Evolutionary conservation across 139 green algal species (phyloP), one percentile per base, ranked within the genome.

Genomic region (Edaphochlamys debaryana): DNA sequence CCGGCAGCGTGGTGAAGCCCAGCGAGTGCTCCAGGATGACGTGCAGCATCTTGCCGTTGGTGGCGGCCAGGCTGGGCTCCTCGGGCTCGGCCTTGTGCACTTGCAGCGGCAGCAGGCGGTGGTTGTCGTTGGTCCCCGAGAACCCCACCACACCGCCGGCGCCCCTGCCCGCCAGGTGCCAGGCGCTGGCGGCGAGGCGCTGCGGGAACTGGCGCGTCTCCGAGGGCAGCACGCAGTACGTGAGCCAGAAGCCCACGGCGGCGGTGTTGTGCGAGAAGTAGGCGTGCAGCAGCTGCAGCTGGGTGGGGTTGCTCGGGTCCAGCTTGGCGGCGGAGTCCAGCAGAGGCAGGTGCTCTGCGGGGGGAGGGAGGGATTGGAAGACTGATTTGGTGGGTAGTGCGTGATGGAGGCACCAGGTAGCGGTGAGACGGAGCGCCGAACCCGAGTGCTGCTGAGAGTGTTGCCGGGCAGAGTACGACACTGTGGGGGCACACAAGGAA

Each of bases 41-140:
- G 7, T 77, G 38, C 74, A 93, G 84, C 91, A 94, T 94, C 79
- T 85, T 87, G 62, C 88, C 88, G 68, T 94, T 90, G n/a, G 91
- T 93, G 30, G 52, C 89, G 0, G 20, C 25, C 64, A 93, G 78
- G 13, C 37, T 34, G 0, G 15, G 42, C 3, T 85, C 52, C 34
- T 45, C 30, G 29, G 32, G 29, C 0, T 34, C 29, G 25, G 68
- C n/a, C 71, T 90, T 73, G 27, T 85, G 40, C 72, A 93, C 86
- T 68, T 89, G 80, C 48, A 91, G 79, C 23, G 89, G 89, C 69
- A 93, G 79, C 80, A 93, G 87, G 27, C 86, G 52, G 76, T 93
- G 79, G 86, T 86, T 91, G 88, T 94, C 91, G 32, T 91, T 92
- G 30, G 91, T 94, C 62, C 89, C 91, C 15, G 62, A 82, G 73